Conservation (phyloP, 352 stramenopile species). For the Globisporangium heterothallicum region DNA sequence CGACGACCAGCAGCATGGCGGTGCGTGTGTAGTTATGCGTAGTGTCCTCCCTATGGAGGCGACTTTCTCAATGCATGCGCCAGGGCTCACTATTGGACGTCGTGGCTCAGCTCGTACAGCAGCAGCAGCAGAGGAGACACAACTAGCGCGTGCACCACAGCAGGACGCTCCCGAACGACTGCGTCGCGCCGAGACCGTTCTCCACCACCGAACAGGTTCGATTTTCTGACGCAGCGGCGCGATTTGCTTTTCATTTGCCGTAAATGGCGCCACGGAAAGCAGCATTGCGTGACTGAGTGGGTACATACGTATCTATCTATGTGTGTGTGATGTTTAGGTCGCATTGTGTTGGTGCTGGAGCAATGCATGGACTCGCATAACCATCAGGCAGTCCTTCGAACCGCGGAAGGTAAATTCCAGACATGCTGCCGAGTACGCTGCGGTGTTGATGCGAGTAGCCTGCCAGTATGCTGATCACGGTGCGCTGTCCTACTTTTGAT, state of each 20-base stretch:
- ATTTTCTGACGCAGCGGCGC: too few relatives aligned
- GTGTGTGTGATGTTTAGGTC: too few relatives aligned
- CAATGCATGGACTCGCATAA: slow-evolving; percentile 82
- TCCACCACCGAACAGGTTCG: slow-evolving; percentile 46
- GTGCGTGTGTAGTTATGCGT: not conserved
- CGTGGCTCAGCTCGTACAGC: not conserved
- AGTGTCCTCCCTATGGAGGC: too few relatives aligned
- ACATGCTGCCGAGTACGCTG: slow-evolving; percentile 27
- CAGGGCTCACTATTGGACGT: not conserved
- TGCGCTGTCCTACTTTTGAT: too few relatives aligned
- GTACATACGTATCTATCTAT: too few relatives aligned
- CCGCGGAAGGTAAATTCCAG: slow-evolving; percentile 70
- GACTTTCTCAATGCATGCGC: too few relatives aligned
- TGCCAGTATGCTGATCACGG: not conserved
- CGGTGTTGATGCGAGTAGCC: slow-evolving; percentile 12
- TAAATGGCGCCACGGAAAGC: too few relatives aligned
- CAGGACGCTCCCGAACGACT: slow-evolving; percentile 47
- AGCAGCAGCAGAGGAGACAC: not conserved
- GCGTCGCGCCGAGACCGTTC: slow-evolving; percentile 64
- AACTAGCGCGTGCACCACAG: not conserved
- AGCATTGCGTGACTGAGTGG: too few relatives aligned
- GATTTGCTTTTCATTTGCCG: too few relatives aligned
- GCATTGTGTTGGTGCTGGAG: slow-evolving; percentile 74
- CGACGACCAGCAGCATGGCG: too few relatives aligned
- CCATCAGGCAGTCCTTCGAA: slow-evolving; percentile 88